Evolutionary conservation across 148 eudicot species (phyloP), one percentile per base, ranked within the genome.

Genomic region (Selenicereus undatus): DNA sequence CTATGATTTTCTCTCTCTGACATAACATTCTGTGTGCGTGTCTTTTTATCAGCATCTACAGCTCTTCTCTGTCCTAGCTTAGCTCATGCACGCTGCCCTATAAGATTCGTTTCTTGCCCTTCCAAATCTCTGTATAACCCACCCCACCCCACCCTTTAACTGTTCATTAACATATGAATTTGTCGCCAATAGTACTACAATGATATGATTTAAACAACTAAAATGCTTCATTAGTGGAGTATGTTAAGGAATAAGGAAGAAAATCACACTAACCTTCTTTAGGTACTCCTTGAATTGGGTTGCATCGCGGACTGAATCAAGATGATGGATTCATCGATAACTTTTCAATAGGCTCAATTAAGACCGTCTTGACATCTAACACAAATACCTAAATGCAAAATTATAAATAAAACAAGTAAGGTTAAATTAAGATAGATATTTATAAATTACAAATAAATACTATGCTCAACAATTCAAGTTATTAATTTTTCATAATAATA

Each of bases 11-110:
- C 75, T 43, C 62, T 26, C 75, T 76, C 48, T 18, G 20, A 11
- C 48, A 58, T 43, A 76, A 81, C 83, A 81, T 81, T 77, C 77
- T 83, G 85, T 83, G 74, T 79, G 78, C 79, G 79, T 69, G 85
- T 83, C 85, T 78, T 78, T 78, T 42, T 78, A 39, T 48, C n/a
- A 81, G 26, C 39, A 45, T 11, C 56, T 50, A 60, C 83, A 78
- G 85, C 82, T 79, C 75, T 71, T 51, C 65, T 73, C 85, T 64
- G 56, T 50, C 36, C 64, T 66, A 66, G 68, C 29, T 64, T 10
- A 66, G 71, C 71, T 27, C 45, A 73, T 8, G 17, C 85, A 82
- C 81, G 52, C 70, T 78, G 69, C 85, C 85, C 81, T 74, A 83
- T 68, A 74, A 83, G 85, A 83, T 83, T 83, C 85, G 71, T 79